A percentile compares a stretch with the other conserved stretches of the same genome.
These are phyloP conservation scores for Sphaerosporella brunnea DNA, from an alignment of 495 filamentous ascomycete genomes.

Conservation along the genomic window DNA sequence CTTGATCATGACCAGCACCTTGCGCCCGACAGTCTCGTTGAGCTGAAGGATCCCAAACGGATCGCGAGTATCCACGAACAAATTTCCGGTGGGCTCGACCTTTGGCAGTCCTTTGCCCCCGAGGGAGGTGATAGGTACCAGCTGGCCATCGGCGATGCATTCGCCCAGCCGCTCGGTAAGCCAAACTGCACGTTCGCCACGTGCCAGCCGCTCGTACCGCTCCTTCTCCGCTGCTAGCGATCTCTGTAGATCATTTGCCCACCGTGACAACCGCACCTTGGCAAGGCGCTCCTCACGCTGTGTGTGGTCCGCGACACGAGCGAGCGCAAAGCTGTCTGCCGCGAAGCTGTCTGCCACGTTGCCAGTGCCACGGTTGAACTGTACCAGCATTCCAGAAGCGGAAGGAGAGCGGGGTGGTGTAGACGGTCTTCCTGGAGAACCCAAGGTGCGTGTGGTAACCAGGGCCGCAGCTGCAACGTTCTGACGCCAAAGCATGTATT, in stretches of 20 bases:
- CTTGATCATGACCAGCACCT: slow-evolving; percentile 18
- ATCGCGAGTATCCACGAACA: slow-evolving; percentile 12
- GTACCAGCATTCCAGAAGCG: background rate
- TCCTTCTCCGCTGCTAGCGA: slow-evolving; percentile 66
- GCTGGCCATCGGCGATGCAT: slow-evolving; percentile 52
- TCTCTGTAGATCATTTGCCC: slow-evolving; percentile 77
- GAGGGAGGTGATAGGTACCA: slow-evolving; percentile 36
- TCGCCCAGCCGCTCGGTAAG: slow-evolving; percentile 58
- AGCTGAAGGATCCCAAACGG: slow-evolving; percentile 21
- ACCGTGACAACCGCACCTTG: slow-evolving; percentile 66
- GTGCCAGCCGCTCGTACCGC: slow-evolving; percentile 51
- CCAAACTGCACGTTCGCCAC: slow-evolving; percentile 61
- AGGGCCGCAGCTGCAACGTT: background rate
- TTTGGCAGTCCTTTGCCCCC: slow-evolving; percentile 6
- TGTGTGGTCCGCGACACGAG: slow-evolving; percentile 51
- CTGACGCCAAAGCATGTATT: slow-evolving; percentile 53
- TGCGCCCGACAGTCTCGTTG: slow-evolving; percentile 19
- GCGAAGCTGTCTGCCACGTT: slow-evolving; percentile 8
- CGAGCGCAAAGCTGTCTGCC: slow-evolving; percentile 39
- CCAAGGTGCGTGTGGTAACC: background rate
- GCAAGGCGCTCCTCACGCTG: slow-evolving; percentile 57
- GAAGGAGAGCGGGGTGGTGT: background rate
- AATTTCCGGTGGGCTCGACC: slow-evolving; percentile 6
- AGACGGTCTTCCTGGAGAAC: slow-evolving; percentile 3
- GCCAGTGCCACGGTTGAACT: slow-evolving; percentile 11